Conservation (phyloP, 2,329 filamentous ascomycete species). For the Aaosphaeria arxii region DNA sequence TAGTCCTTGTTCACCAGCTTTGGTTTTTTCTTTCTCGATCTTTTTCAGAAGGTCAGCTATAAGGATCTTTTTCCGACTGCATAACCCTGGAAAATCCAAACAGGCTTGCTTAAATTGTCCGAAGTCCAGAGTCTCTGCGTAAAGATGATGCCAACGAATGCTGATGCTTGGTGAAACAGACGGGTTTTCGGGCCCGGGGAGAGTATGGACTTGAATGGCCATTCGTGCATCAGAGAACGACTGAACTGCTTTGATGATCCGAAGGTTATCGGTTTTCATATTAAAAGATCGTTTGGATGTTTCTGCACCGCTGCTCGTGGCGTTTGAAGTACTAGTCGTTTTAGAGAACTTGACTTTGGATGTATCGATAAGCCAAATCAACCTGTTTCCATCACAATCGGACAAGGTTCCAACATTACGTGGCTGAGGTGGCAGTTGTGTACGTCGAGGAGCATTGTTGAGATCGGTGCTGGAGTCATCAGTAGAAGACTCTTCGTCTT, state of each 20-base stretch:
- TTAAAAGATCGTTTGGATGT: not conserved
- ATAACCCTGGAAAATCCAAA: conserved; percentile 14
- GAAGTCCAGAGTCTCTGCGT: conserved; percentile 19
- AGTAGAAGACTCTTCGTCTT: conserved; percentile 1
- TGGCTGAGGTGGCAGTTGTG: not conserved
- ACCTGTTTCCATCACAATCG: not conserved
- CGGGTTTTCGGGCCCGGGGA: conserved; percentile 19
- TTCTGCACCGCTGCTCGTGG: not conserved
- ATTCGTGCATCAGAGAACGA: conserved; percentile 11
- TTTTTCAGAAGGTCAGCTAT: conserved; percentile 14
- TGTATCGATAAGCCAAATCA: not conserved
- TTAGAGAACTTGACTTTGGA: too few relatives aligned
- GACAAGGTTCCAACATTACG: not conserved
- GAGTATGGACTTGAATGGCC: conserved; percentile 15
- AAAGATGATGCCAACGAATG: conserved; percentile 27
- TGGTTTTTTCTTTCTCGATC: conserved; percentile 23
- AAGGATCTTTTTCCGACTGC: conserved; percentile 14
- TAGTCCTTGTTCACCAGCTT: conserved; percentile 21
- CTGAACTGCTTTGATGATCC: conserved; percentile 22
- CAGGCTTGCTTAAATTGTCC: conserved; percentile 22
- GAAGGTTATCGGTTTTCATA: conserved; percentile 16
- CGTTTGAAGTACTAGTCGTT: not conserved
- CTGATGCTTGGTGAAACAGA: conserved; percentile 3
- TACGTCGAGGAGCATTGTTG: too few relatives aligned
- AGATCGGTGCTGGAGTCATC: too few relatives aligned